Conservation (phyloP, 805 yeast species). For the Spathaspora hagerdaliae region DNA sequence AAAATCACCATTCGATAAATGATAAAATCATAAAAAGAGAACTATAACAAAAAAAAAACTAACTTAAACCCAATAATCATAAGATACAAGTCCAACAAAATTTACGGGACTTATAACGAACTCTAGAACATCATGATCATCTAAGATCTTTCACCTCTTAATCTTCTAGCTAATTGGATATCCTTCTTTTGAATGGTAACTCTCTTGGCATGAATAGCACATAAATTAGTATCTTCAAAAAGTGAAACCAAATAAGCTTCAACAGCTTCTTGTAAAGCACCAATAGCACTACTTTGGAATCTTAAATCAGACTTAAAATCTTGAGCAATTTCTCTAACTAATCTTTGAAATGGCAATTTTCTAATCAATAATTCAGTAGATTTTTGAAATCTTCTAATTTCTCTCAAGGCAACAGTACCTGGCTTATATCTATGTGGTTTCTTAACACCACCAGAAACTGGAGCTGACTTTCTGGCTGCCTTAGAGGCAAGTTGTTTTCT, state of each 20-base stretch:
- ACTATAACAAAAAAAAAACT: not conserved
- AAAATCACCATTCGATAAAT: no score
- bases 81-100: not conserved
- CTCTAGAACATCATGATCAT: not conserved
- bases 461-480: slow-evolving; percentile 92
- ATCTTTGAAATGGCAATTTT: slow-evolving; percentile 96
- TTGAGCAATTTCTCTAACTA: slow-evolving; percentile 93
- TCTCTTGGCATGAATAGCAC: slow-evolving; percentile 99
- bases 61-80: no score
- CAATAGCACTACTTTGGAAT: slow-evolving; percentile 96
- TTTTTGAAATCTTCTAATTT: slow-evolving; percentile 96
- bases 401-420: slow-evolving; percentile 95
- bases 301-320: slow-evolving; percentile 91
- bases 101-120: no score
- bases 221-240: slow-evolving; percentile 96
- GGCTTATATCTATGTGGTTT: slow-evolving; percentile 96
- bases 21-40: no score
- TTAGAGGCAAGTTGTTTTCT: slow-evolving; percentile 89
- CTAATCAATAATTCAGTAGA: slow-evolving; percentile 92
- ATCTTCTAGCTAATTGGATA: slow-evolving; percentile 95
- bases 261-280: slow-evolving; percentile 97
- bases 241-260: slow-evolving; percentile 96
- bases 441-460: slow-evolving; percentile 90
- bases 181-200: slow-evolving; percentile 98
- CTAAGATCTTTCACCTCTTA: slow-evolving; percentile 93